Conservation (phyloP, 2,329 filamentous ascomycete species). For the Aspergillus cejpii region DNA sequence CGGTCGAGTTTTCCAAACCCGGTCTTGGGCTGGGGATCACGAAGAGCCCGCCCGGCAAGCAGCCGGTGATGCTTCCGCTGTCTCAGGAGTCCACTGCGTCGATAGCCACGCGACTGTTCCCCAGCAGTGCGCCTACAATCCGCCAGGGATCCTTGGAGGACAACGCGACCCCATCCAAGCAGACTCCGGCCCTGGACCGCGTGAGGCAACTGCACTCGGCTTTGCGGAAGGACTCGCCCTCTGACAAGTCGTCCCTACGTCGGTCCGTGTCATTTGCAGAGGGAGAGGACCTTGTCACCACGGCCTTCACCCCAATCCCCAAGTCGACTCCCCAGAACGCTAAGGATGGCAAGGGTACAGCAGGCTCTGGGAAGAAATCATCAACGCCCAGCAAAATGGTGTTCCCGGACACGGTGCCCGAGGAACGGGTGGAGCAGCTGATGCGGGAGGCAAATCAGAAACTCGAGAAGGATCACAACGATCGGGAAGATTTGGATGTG, state of each 20-base stretch:
- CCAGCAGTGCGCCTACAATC: constrained; percentile 7
- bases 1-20: constrained; percentile 6
- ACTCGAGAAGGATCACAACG: constrained; percentile 5
- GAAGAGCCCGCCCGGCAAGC: constrained; percentile 21
- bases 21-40: constrained; percentile 28
- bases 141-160: constrained; percentile 9
- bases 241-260: constrained; percentile 10
- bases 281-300: constrained; percentile 12
- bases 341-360: constrained; percentile 2
- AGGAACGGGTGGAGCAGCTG: constrained; percentile 7
- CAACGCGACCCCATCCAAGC: constrained; percentile 11
- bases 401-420: constrained; percentile 12
- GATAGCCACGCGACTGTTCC: constrained; percentile 4
- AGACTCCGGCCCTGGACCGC: constrained; percentile 13
- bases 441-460: constrained; percentile 13
- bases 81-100: constrained; percentile 8
- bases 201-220: constrained; percentile 18
- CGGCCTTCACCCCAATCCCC: constrained; percentile 7
- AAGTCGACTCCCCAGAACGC: constrained; percentile 5
- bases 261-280: constrained; percentile 27
- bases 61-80: constrained; percentile 2
- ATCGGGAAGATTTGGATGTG: constrained; percentile 6
- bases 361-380: constrained; percentile 2
- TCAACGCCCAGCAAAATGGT: constrained; percentile 8
- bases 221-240: constrained; percentile 21